Base-by-base conservation (phyloP, 2,329 filamentous ascomycete species). In the Diaporthe ampelina region DNA sequence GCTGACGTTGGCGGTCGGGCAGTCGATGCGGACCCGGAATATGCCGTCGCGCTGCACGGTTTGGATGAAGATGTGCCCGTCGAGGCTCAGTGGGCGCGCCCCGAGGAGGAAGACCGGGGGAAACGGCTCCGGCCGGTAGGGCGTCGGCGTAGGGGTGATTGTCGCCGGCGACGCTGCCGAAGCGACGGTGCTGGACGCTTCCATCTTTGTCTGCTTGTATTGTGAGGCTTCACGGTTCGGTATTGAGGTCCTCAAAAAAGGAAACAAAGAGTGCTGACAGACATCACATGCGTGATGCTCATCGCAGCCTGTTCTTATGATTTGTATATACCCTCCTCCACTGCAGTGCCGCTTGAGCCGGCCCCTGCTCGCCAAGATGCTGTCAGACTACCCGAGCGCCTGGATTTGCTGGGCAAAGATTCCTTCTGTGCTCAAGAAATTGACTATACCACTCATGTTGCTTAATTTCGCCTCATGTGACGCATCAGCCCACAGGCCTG, bases 281-380 rank as follows among this genome's bases (percentile, higher is more conserved):
- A 15, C 26, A 2, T 11, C 11, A 17, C 1, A 1, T 21, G 40
- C 0, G 19, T 32, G 17, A 48, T 24, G 9, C 26, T n/a, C 19
- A 26, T 48, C 6, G 40, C 43, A 65, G 59, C 59, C 21, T 48
- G 59, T 17, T 48, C 24, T 52, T 35, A 67, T 50, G 24, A 37
- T 29, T 9, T 4, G 11, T 32, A 11, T 17, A 4, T 40, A 8
- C 35, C 35, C 35, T 37, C 26, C 1, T 21, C 6, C 26, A 10
- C 26, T 65, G 6, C 61, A 11, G 26, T 6, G 40, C 26, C 40
- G 40, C 11, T 50, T 37, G 48, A 65, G 61, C 61, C 61, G 40
- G 43, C n/a, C n/a, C 43, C 61, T 65, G 43, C 59, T 50, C 32
- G 40, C 43, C 59, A 65, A 65, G 59, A 48, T 50, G n/a, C 40